phyloP scores from a whole-genome alignment of 768 basidiomycete genomes.

The Pleurotus eryngii region DNA sequence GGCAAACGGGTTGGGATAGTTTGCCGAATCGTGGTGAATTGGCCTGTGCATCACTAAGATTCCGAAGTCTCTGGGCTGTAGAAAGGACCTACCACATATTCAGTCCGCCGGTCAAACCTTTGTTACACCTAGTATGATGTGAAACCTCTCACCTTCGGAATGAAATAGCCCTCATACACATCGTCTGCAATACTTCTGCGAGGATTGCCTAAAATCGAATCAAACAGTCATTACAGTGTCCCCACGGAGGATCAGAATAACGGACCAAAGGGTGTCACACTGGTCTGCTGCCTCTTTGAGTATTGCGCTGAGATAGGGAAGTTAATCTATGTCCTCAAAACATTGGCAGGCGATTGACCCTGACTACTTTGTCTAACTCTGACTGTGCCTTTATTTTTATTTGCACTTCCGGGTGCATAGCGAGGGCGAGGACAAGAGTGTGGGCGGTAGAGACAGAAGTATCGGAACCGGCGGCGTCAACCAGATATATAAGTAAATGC shows the following conservation, averaged over 20 bases:
- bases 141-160: slow-evolving; percentile 18
- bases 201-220: slow-evolving; percentile 21
- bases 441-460: slow-evolving; percentile 9
- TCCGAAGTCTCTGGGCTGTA: background rate
- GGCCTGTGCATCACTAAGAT: slow-evolving; percentile 4
- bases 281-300: slow-evolving; percentile 12
- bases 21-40: slow-evolving; percentile 29
- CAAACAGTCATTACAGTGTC: background rate
- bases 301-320: slow-evolving; percentile 16
- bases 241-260: background rate
- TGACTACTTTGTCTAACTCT: slow-evolving; percentile 16
- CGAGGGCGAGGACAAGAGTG: slow-evolving; percentile 14
- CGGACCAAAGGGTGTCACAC: slow-evolving; percentile 13
- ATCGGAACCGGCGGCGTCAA: slow-evolving; percentile 8
- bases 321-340: slow-evolving; percentile 12
- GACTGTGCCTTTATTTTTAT: slow-evolving; percentile 15
- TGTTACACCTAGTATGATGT: background rate
- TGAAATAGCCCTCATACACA: slow-evolving; percentile 29
- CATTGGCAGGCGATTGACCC: slow-evolving; percentile 13
- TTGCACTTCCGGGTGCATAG: slow-evolving; percentile 14
- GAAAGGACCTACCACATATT: slow-evolving; percentile 22
- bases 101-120: background rate
- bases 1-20: slow-evolving; percentile 1
- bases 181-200: slow-evolving; percentile 27
- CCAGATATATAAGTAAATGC: background rate